phyloP scores from a whole-genome alignment of 1,284 basidiomycete genomes.

The Sparassis latifolia region DNA sequence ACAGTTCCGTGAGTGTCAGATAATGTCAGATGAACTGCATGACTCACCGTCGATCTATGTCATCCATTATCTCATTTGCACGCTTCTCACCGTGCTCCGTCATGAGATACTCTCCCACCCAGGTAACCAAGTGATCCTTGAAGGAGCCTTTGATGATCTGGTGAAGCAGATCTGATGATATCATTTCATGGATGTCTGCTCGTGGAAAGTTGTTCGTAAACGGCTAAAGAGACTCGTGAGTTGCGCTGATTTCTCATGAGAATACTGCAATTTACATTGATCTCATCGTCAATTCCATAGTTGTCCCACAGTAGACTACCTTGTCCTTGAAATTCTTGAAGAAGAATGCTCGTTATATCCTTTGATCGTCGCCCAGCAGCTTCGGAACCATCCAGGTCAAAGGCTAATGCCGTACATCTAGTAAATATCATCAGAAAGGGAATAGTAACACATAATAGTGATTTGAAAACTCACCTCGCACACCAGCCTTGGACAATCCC shows the following conservation, averaged over 20 bases:
- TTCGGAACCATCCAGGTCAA: too few species aligned
- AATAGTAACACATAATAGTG: too few species aligned
- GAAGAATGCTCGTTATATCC: too few species aligned
- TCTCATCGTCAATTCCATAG: background rate
- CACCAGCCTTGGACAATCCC: background rate
- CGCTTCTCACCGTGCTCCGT: background rate
- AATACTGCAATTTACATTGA: background rate
- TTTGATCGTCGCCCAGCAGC: too few species aligned
- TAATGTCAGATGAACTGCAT: background rate
- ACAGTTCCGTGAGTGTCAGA: background rate
- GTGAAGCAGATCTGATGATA: slow-evolving; percentile 6
- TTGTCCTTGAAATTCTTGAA: too few species aligned
- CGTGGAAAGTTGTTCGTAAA: slow-evolving; percentile 9
- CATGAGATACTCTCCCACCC: slow-evolving; percentile 6
- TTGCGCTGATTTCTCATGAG: background rate
- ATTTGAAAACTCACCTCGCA: background rate
- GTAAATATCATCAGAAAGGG: too few species aligned
- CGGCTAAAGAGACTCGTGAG: background rate
- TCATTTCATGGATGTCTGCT: background rate
- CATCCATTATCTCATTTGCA: slow-evolving; percentile 3
- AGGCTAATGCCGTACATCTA: too few species aligned
- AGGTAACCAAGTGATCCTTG: slow-evolving; percentile 16
- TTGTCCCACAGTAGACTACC: background rate
- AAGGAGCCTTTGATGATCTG: slow-evolving; percentile 10
- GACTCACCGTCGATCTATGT: slow-evolving; percentile 16